Evolutionary conservation across 2,329 filamentous ascomycete species (phyloP), one percentile per base, ranked within the genome.

Genomic region (Akanthomyces uredinophilus): DNA sequence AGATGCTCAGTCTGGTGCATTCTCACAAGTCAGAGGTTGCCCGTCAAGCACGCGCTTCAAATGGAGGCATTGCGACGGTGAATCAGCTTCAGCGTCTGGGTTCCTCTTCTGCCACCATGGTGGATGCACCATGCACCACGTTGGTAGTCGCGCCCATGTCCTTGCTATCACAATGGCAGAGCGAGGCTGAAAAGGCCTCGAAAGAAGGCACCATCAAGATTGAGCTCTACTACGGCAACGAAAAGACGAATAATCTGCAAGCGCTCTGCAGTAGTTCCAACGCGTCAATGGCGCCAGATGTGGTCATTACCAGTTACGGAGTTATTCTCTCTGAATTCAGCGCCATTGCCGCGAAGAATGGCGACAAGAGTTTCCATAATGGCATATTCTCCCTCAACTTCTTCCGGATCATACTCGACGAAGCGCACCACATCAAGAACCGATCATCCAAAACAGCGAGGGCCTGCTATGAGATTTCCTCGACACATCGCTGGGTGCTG

Each of bases 111-210:
- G 74, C 80, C 11, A 77, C 78, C 1, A 77, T 92, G 4, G 81
- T 89, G 52, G 74, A 82, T 59, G 95, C 93, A 1, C 93, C 92
- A 0, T 91, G 89, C 70, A 98, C 95, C 0, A 99, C 95, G 0
- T 79, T 99, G 3, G 94, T 99, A 0, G 84, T 99, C n/a, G 95
- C 95, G 0, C 95, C 95, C 1, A 98, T 97, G 87, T 98, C 95
- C 11, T 80, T 99, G 2, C 82, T 99, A n/a, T 85, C 94, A 0
- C 95, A 99, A 72, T 99, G 95, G 95, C 90, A 96, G 68, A 96
- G 91, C 70, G 95, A 99, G 77, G 91, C 93, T 0, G 87, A 93
- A 68, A 96, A 94, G 70, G 93, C 95, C 0, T 98, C 94, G 0
- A 88, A 88, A 65, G 83, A 89, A 13, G 93, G 92, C 2, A 91